Conservation (phyloP, 164 flowering plant species). For the Magnolia kwangsiensis region DNA sequence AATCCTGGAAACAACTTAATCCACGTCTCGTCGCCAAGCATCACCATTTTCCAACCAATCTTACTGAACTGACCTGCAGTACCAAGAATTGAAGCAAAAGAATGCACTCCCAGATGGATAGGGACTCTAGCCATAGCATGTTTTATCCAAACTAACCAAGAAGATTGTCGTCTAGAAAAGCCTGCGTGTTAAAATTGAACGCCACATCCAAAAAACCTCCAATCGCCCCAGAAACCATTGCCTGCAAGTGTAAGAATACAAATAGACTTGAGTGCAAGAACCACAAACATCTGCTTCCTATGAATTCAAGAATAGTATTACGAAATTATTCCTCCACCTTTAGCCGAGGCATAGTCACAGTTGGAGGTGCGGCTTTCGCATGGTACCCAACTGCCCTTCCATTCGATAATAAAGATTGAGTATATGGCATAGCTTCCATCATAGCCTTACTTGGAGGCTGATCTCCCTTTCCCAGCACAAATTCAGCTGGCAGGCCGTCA, state of each 20-base stretch:
- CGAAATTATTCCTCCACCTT: conserved; percentile 45
- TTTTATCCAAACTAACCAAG: conserved; percentile 50
- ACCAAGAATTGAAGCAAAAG: neutral
- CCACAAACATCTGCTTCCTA: neutral
- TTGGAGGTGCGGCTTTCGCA: conserved; percentile 95
- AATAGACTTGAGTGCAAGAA: neutral
- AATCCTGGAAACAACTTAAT: conserved; percentile 85
- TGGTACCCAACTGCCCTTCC: conserved; percentile 82
- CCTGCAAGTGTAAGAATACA: conserved; percentile 36
- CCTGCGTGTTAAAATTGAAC: conserved; percentile 89
- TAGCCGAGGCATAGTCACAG: conserved; percentile 98
- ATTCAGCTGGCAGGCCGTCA: conserved; percentile 99
- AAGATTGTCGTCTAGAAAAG: conserved; percentile 84
- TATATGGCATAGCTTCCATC: conserved; percentile 84
- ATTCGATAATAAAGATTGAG: conserved; percentile 63
- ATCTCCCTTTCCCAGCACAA: conserved; percentile 80
- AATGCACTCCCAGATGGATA: neutral
- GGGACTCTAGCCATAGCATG: neutral
- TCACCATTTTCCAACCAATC: conserved; percentile 87
- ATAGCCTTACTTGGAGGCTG: conserved; percentile 53
- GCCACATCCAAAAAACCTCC: conserved; percentile 95
- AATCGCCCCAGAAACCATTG: conserved; percentile 90
- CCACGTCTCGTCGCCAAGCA: conserved; percentile 99
- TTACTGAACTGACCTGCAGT: conserved; percentile 59
- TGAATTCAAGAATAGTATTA: neutral